Conservation (phyloP, 2,329 filamentous ascomycete species). For the Epichloe hybrida region DNA sequence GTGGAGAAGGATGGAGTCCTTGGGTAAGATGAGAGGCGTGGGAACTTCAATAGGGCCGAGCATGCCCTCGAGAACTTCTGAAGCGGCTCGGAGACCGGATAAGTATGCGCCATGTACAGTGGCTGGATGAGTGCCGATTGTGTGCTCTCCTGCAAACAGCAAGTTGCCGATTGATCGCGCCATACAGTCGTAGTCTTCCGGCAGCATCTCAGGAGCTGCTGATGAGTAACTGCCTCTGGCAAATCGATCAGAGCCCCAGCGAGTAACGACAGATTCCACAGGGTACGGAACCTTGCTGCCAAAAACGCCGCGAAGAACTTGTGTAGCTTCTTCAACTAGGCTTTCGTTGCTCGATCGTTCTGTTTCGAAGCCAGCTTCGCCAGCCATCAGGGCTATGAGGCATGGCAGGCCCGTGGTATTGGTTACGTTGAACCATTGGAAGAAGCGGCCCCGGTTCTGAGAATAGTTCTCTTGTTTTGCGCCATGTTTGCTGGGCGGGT, state of each 20-base stretch:
- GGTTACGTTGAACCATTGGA: slow-evolving; percentile 94
- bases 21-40: slow-evolving; percentile 57
- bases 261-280: slow-evolving; percentile 74
- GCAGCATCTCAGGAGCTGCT: slow-evolving; percentile 66
- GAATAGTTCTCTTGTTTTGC: slow-evolving; percentile 69
- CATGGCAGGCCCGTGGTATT: slow-evolving; percentile 80
- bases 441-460: slow-evolving; percentile 74
- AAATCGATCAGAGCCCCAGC: slow-evolving; percentile 85
- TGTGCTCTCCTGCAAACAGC: slow-evolving; percentile 93
- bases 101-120: slow-evolving; percentile 95
- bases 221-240: slow-evolving; percentile 94
- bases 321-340: slow-evolving; percentile 68
- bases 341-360: slow-evolving; percentile 63
- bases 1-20: slow-evolving; percentile 34
- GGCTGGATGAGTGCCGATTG: slow-evolving; percentile 86
- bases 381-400: slow-evolving; percentile 86
- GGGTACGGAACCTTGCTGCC: slow-evolving; percentile 59
- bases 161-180: slow-evolving; percentile 72
- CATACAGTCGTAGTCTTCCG: slow-evolving; percentile 89
- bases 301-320: slow-evolving; percentile 66
- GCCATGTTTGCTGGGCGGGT: slow-evolving; percentile 55
- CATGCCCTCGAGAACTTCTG: slow-evolving; percentile 69
- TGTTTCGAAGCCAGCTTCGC: slow-evolving; percentile 80
- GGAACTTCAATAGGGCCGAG: slow-evolving; percentile 71
- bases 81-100: slow-evolving; percentile 78